Evolutionary conservation across 2,329 filamentous ascomycete species (phyloP), one percentile per base, ranked within the genome.

Genomic region (Emericellopsis atlantica): DNA sequence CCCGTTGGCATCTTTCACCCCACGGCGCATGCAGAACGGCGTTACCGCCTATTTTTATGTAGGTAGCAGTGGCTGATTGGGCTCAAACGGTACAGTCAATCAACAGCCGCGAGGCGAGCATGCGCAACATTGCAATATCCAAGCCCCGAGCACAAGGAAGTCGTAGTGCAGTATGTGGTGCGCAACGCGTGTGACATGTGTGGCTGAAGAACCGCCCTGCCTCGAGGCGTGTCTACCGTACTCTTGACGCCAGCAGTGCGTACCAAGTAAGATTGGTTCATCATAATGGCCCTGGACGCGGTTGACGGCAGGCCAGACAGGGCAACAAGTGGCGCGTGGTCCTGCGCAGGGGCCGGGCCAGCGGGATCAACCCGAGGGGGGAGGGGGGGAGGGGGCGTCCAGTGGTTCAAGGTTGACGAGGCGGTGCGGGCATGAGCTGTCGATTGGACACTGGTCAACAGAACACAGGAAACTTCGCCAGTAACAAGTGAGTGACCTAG

Each of bases 311-410:
- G 26, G 9, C 26, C 8, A 12, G 26, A 3, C 26, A 21, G 34
- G 6, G 16, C 34, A 6, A 21, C 34, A 21, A 21, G 11, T 21
- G 21, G 9, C 15, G 11, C 15, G 15, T 32, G 26, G 14, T 6
- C 16, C 11, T 32, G 18, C 18, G 37, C 39, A 40, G 39, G 39
- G 39, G 39, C n/a, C 39, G 39, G 32, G 32, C 32, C 23, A 34
- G 32, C 39, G 39, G 39, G 39, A 35, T 34, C 16, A 23, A 18
- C 39, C 39, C 31, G 32, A 35, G 31, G 21, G 26, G 9, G 32
- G 12, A 15, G 32, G 18, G 18, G 18, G 18, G 18, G 18, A 26
- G 26, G 6, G 26, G 4, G 26, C 26, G 12, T 29, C 26, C 26
- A 29, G 9, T 29, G 26, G 18, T 21, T 21, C 18, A 21, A 21